Conservation (phyloP, 345 rosid species). For the Fremontodendron californicum region DNA sequence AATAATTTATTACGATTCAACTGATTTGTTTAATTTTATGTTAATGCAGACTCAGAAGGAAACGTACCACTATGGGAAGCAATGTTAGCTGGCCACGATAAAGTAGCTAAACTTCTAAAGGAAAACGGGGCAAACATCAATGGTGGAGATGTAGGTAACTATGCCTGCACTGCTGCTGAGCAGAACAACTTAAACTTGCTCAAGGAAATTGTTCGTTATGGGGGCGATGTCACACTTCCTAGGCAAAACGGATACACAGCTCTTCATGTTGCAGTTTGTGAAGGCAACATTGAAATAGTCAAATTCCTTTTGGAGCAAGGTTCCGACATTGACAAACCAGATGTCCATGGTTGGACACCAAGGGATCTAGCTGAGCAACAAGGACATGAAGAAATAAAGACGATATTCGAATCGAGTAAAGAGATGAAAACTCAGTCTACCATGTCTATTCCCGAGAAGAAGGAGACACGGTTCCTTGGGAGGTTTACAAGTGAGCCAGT, state of each 20-base stretch:
- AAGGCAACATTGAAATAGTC: conserved; percentile 63
- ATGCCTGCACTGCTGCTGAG: conserved; percentile 72
- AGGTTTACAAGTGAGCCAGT: conserved; percentile 72
- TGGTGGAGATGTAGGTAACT: conserved; percentile 68
- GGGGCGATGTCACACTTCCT: conserved; percentile 59
- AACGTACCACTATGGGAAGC: conserved; percentile 86
- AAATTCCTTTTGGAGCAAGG: conserved; percentile 64
- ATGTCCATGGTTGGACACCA: conserved; percentile 61
- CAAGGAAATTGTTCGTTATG: conserved; percentile 43
- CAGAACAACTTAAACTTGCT: conserved; percentile 58
- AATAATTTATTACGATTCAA: neutral
- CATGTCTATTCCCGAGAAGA: conserved; percentile 44
- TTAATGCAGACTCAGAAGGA: conserved; percentile 60
- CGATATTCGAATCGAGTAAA: conserved; percentile 36
- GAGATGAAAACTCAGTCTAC: conserved; percentile 36
- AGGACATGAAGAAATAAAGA: conserved; percentile 72
- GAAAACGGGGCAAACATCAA: conserved; percentile 45
- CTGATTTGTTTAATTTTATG: neutral
- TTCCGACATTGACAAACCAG: conserved; percentile 62
- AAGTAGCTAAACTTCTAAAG: conserved; percentile 40
- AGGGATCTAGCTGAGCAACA: conserved; percentile 80
- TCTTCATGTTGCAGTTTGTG: conserved; percentile 78
- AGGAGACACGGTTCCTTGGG: conserved; percentile 45
- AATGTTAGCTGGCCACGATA: conserved; percentile 55
- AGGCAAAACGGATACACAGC: conserved; percentile 58